Evolutionary conservation across 176 grass and related monocot species (phyloP).

Genomic region (Hordeum marinum): DNA sequence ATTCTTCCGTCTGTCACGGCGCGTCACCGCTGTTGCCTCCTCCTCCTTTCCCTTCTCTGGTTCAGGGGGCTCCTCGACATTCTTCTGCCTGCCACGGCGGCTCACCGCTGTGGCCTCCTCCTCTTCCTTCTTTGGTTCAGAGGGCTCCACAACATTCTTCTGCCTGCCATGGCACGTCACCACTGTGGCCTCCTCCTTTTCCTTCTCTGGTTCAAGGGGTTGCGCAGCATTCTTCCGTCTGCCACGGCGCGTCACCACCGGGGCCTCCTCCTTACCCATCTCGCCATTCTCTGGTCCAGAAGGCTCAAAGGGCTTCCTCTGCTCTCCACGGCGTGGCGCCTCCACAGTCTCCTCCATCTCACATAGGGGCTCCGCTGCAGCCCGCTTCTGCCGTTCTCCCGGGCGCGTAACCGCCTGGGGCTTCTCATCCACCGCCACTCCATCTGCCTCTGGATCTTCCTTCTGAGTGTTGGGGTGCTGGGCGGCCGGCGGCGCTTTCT

Average conservation of each 20-base stretch:
- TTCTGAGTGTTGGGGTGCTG: background rate
- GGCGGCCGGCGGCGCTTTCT: background rate
- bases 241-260: background rate
- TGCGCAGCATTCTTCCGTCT: background rate
- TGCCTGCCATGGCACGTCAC: background rate
- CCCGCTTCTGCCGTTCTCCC: background rate
- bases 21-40: background rate
- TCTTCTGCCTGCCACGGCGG: conserved; percentile 8
- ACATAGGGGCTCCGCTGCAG: background rate
- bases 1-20: background rate
- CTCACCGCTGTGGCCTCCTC: background rate
- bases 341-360: background rate
- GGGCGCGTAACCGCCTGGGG: background rate
- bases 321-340: background rate
- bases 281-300: background rate
- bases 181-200: background rate
- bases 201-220: background rate
- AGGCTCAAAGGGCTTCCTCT: background rate
- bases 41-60: background rate
- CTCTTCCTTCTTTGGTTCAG: background rate
- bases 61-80: background rate
- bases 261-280: background rate
- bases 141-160: background rate
- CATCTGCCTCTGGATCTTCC: conserved; percentile 6
- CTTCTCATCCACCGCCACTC: background rate